Percentiles rank a stretch among this genome's conserved stretches.
Evolutionary conservation across 805 yeast species (phyloP).

Genomic region (Torulaspora indica): DNA sequence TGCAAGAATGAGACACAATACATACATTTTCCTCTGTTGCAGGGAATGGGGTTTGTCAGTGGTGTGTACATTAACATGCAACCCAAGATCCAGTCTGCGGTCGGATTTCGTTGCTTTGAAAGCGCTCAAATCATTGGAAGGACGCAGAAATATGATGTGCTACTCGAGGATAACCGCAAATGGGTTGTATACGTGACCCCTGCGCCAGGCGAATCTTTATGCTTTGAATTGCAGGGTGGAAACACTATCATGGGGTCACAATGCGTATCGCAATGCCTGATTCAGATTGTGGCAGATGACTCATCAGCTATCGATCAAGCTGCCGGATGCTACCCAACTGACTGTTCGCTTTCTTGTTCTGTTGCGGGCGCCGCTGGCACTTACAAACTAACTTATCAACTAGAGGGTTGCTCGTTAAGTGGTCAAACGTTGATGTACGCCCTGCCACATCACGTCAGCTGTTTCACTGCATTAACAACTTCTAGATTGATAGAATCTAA

Average conservation of each 20-base stretch:
- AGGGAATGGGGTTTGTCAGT: slow-evolving; percentile 80
- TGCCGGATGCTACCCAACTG: slow-evolving; percentile 58
- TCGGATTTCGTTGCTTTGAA: slow-evolving; percentile 55
- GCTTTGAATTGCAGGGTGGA: slow-evolving; percentile 48
- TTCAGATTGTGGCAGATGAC: slow-evolving; percentile 57
- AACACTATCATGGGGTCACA: slow-evolving; percentile 22
- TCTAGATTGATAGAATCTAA: slow-evolving; percentile 16
- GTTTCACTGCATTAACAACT: slow-evolving; percentile 38
- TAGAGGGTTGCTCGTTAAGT: slow-evolving; percentile 44
- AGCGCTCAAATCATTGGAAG: slow-evolving; percentile 38
- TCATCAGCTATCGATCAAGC: slow-evolving; percentile 47
- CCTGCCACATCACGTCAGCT: slow-evolving; percentile 58
- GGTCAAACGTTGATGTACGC: slow-evolving; percentile 52
- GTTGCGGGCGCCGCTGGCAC: slow-evolving; percentile 38
- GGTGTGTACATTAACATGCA: slow-evolving; percentile 52
- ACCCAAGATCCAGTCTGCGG: slow-evolving; percentile 54
- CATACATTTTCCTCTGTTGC: slow-evolving; percentile 57
- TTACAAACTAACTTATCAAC: slow-evolving; percentile 43
- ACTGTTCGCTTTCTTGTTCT: slow-evolving; percentile 42
- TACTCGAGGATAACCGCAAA: slow-evolving; percentile 49
- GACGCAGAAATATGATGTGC: slow-evolving; percentile 49
- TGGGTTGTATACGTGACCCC: slow-evolving; percentile 64
- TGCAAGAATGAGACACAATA: slow-evolving; percentile 36
- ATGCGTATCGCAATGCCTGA: slow-evolving; percentile 41
- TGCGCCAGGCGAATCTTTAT: slow-evolving; percentile 45